phyloP scores from a whole-genome alignment of 2,329 filamentous ascomycete genomes.

The Juglanconis juglandina region DNA sequence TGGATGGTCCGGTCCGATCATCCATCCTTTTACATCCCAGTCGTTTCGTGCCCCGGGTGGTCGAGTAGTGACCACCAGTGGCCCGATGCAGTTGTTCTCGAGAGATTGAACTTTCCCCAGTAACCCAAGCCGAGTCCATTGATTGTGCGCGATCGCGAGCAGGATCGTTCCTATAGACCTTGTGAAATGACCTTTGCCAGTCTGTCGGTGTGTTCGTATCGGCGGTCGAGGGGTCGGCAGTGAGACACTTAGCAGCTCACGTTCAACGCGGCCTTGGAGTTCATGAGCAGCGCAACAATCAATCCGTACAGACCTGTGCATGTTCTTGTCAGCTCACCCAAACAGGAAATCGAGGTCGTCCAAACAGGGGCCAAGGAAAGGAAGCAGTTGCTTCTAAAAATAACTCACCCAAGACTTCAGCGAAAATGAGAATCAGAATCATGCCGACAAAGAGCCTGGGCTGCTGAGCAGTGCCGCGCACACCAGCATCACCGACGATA shows the following conservation, averaged over 20 bases:
- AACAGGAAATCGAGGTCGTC: background rate
- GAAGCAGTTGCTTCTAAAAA: background rate
- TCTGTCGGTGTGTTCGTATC: conserved; percentile 16
- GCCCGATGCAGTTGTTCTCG: conserved; percentile 9
- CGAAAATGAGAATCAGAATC: conserved; percentile 99
- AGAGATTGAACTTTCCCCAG: background rate
- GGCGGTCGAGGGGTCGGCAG: conserved; percentile 17
- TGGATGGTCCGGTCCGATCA: conserved; percentile 7
- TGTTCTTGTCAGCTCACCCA: conserved; percentile 15
- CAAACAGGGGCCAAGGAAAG: background rate
- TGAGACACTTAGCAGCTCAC: conserved; percentile 52
- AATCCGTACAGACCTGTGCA: conserved; percentile 88
- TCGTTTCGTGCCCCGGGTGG: conserved; percentile 1
- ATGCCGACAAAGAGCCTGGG: conserved; percentile 90
- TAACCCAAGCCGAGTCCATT: conserved; percentile 12
- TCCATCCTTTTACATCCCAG: conserved; percentile 20
- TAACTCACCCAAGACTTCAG: conserved; percentile 85
- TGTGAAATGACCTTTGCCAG: conserved; percentile 1
- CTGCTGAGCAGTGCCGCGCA: conserved; percentile 80
- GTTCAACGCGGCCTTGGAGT: conserved; percentile 78
- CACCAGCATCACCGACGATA: conserved; percentile 85
- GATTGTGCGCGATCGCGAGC: conserved; percentile 25
- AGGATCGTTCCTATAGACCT: conserved; percentile 19
- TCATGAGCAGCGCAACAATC: conserved; percentile 99
- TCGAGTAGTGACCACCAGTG: conserved; percentile 2